phyloP scores from a whole-genome alignment of 768 basidiomycete species.

The Kwoniella sp. region DNA sequence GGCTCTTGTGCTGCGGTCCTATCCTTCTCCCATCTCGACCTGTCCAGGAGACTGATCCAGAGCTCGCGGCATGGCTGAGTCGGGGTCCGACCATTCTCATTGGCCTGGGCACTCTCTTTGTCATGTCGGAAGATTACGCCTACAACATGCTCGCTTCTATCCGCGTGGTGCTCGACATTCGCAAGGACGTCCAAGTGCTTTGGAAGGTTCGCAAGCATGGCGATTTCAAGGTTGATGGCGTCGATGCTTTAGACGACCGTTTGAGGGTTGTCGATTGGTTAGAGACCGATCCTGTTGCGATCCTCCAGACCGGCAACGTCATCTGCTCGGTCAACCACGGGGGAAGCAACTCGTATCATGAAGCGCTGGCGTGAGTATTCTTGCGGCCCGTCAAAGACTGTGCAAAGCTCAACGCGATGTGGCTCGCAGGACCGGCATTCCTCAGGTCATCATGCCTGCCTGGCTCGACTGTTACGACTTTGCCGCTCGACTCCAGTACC shows the following conservation, averaged over 20 bases:
- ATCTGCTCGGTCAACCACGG: conserved; percentile 5
- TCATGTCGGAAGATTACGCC: conserved; percentile 2
- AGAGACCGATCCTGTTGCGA: conserved; percentile 14
- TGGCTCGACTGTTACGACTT: conserved; percentile 17
- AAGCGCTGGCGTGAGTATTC: conserved; percentile 5
- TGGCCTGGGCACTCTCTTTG: conserved; percentile 20
- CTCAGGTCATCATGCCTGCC: conserved; percentile 12
- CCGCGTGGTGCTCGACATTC: conserved; percentile 6
- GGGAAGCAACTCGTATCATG: conserved; percentile 14
- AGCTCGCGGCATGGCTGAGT: conserved; percentile 17
- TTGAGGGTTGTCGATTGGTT: conserved; percentile 28
- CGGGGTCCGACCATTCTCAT: conserved; percentile 14
- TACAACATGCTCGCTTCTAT: conserved; percentile 9
- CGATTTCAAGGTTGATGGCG: conserved; percentile 1
- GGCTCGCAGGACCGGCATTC: neutral
- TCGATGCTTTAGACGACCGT: conserved; percentile 6
- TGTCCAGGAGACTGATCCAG: conserved; percentile 13
- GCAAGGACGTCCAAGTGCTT: conserved; percentile 24
- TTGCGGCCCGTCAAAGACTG: neutral
- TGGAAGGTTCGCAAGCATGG: conserved; percentile 22
- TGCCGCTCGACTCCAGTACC: neutral
- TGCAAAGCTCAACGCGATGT: too few species aligned
- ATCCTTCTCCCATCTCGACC: conserved; percentile 10
- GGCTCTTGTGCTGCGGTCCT: conserved; percentile 23
- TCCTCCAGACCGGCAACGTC: conserved; percentile 11